Base-by-base conservation (phyloP, 2,329 filamentous ascomycete species). In the Ophiostoma angusticollis region DNA sequence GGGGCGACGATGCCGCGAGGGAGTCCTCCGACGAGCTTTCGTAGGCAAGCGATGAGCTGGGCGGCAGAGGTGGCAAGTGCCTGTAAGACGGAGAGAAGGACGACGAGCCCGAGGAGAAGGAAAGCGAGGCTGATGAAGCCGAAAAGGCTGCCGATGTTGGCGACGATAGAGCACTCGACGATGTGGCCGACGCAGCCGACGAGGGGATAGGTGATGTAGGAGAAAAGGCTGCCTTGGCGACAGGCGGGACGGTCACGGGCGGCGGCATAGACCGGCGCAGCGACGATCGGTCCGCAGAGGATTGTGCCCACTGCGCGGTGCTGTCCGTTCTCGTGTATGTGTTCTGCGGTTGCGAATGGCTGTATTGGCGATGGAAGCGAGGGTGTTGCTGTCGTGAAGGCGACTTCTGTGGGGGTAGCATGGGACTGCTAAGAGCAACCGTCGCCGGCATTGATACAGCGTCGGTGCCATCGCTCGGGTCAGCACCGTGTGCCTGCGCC, bases 331-430 rank as follows among this genome's bases (percentile, higher is more conserved):
- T 13, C 3, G 32, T 3, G 4, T 19, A 12, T 6, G 5, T 21
- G 22, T 23, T 25, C 14, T 24, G 22, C 1, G 13, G 24, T 17
- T 44, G 42, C 9, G 37, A 29, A 13, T 40, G 30, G 18, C 31
- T 39, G 35, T 45, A 42, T 1, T 39, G 40, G 13, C 37, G 36
- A 23, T 45, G 40, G 43, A 39, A 45, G 40, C 41, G 34, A 3
- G 40, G 35, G 4, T 34, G 37, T 12, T 40, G 37, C 7, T 29
- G 43, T 17, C 35, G 19, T 2, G 35, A 13, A 5, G 33, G 32
- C 6, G 25, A 28, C 18, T 37, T 33, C 27, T 25, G 24, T 1
- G 39, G 12, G 14, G 25, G 23, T 17, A 28, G 17, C 21, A 28
- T 23, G 12, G 31, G 29, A 6, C 30, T 32, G 30, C 9, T n/a